Base-by-base conservation (phyloP, 345 rosid species). In the Hevea brasiliensis region DNA sequence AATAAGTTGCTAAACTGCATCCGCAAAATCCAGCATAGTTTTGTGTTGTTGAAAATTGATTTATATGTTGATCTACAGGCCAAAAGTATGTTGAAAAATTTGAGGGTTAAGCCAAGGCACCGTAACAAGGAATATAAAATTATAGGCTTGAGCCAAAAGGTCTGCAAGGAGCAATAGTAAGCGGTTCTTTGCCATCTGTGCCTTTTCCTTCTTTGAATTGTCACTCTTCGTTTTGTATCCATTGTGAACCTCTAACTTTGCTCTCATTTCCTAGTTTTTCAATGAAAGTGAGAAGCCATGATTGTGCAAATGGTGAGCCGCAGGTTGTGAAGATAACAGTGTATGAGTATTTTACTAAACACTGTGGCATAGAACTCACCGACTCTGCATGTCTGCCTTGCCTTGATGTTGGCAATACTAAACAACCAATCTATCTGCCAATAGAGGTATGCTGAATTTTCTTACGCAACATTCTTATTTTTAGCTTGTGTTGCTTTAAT, bases 331-430 rank as follows among this genome's bases (percentile, higher is more conserved):
- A 88, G 57, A 82, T 92, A 69, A 87, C 96, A 62, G 97, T 92
- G 41, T 84, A 75, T 69, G 97, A 95, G 9, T 92, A 95, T 79
- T 95, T 92, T 66, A 51, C 74, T 21, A 80, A 85, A 79, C 84
- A 81, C 71, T 77, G n/a, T n/a, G 86, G 76, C 75, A 84, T 88
- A 77, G 86, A 88, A 68, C 89, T 94, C 42, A 77, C 80, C 7
- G 65, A 2, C 79, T 95, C 96, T 55, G 89, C 85, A 24, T 84
- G 80, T 80, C 69, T 95, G 59, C 98, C 96, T 29, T 95, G 99
- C 83, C 88, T 92, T 77, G 85, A 87, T 85, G 97, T 92, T 73
- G 97, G 99, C 70, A 95, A 87, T 82, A 91, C 99, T 24, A 88
- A 89, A 57, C 81, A 86, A 71, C 96, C 98, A 23, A 88, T 54